Evolutionary conservation across 805 yeast genomes (phyloP).

Genomic region (Ogataea neopini): DNA sequence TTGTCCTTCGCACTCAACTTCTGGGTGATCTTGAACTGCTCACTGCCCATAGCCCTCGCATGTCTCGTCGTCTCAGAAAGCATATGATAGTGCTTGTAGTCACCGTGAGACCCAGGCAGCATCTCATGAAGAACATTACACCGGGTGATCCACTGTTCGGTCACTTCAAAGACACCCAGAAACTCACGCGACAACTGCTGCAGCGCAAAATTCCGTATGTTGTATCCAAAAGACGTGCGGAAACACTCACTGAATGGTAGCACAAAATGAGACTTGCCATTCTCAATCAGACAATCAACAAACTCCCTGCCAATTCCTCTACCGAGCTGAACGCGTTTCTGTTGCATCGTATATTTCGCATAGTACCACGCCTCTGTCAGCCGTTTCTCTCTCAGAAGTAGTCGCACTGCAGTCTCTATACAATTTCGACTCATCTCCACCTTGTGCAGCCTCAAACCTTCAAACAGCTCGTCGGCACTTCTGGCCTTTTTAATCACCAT

Average conservation of each 20-base stretch:
- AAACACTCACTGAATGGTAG: constrained; percentile 8
- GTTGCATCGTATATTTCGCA: neutral
- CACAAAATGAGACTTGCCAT: constrained; percentile 1
- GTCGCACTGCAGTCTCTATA: neutral
- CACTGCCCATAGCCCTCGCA: neutral
- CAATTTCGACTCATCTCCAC: neutral
- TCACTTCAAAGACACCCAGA: neutral
- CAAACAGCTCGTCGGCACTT: constrained; percentile 1
- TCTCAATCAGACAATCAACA: constrained; percentile 3
- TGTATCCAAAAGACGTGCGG: neutral
- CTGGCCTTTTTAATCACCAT: neutral
- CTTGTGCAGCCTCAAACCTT: neutral
- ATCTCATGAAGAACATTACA: constrained; percentile 3
- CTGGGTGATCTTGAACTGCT: constrained; percentile 3
- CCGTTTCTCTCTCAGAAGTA: constrained; percentile 4
- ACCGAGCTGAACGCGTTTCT: neutral
- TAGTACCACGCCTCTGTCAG: constrained; percentile 13
- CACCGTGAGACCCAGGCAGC: neutral
- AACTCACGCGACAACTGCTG: neutral
- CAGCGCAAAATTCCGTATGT: constrained; percentile 6
- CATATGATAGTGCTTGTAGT: neutral
- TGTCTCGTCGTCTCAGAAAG: constrained; percentile 1
- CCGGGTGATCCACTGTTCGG: neutral
- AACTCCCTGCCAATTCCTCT: constrained; percentile 8
- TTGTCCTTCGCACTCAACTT: constrained; percentile 1